Conservation (phyloP, 106 monocot genomes). For the Hemerocallis citrina region DNA sequence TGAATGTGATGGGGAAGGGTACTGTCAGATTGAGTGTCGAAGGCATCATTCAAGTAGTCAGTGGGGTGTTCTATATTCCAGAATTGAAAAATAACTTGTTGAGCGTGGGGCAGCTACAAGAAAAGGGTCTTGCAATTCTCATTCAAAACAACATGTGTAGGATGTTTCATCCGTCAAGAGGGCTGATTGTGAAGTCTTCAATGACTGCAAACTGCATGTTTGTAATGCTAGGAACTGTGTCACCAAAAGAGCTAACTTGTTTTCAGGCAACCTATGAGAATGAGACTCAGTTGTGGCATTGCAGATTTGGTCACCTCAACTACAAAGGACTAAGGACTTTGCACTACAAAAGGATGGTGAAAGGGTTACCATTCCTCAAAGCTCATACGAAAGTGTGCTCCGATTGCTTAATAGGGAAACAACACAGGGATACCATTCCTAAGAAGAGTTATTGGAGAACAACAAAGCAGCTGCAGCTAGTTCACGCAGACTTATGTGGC, state of each 20-base stretch:
- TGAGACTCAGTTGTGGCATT: not conserved
- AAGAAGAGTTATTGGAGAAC: not conserved
- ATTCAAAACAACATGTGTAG: not conserved
- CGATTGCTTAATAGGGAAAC: not conserved
- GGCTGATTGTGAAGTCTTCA: not conserved
- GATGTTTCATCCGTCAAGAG: not conserved
- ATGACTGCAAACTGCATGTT: constrained; percentile 11
- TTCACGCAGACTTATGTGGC: constrained; percentile 1
- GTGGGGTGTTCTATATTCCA: constrained; percentile 3
- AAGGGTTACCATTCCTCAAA: not conserved
- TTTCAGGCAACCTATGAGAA: too few species aligned
- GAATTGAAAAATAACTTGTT: constrained; percentile 10
- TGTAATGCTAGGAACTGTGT: not conserved
- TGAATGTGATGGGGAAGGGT: too few species aligned
- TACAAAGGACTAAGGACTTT: not conserved
- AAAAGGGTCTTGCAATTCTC: constrained; percentile 2
- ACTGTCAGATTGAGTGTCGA: too few species aligned
- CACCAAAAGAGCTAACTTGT: too few species aligned
- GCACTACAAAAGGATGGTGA: not conserved
- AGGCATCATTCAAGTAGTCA: too few species aligned
- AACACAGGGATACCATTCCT: not conserved
- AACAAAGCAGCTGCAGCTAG: not conserved
- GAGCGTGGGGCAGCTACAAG: constrained; percentile 15
- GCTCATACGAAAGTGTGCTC: not conserved
- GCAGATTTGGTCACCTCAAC: not conserved